These are phyloP conservation scores for Mucor indicus DNA, from an alignment of 371 early-diverging fungal genomes.

Conservation along the genomic window DNA sequence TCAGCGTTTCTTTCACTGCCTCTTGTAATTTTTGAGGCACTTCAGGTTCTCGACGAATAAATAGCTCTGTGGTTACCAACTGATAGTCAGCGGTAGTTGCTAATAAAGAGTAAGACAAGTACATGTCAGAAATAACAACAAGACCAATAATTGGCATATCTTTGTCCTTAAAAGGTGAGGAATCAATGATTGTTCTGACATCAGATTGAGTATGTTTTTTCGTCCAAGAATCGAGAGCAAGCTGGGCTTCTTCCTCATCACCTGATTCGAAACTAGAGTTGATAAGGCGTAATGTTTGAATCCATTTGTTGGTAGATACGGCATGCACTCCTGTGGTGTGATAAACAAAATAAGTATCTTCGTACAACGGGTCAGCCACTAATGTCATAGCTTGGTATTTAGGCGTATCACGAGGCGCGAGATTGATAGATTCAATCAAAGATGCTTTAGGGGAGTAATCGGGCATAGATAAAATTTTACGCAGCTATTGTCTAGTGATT, in stretches of 20 bases:
- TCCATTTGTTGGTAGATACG: slow-evolving; percentile 24
- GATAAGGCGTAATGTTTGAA: slow-evolving; percentile 18
- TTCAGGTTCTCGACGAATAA: slow-evolving; percentile 12
- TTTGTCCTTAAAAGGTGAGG: slow-evolving; percentile 17
- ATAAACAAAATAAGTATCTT: slow-evolving; percentile 34
- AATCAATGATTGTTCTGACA: slow-evolving; percentile 14
- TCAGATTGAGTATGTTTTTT: slow-evolving; percentile 17
- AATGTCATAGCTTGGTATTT: slow-evolving; percentile 18
- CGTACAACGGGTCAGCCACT: slow-evolving; percentile 26
- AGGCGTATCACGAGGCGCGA: slow-evolving; percentile 6
- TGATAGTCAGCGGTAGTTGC: slow-evolving; percentile 23
- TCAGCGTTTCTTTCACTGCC: slow-evolving; percentile 22
- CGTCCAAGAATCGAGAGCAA: slow-evolving; percentile 13
- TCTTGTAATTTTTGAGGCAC: background rate
- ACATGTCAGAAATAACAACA: slow-evolving; percentile 30
- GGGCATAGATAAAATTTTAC: too few relatives aligned
- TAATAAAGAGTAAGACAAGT: slow-evolving; percentile 40
- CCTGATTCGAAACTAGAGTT: slow-evolving; percentile 4
- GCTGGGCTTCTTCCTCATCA: background rate
- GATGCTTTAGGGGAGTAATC: slow-evolving; percentile 33
- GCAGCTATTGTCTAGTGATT: too few relatives aligned
- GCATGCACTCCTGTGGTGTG: slow-evolving; percentile 37
- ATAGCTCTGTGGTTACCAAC: slow-evolving; percentile 23
- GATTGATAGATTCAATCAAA: slow-evolving; percentile 26
- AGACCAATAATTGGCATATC: slow-evolving; percentile 34